Evolutionary conservation across 1,284 basidiomycete species (phyloP).

Genomic region (Chalciporus piperatoides): DNA sequence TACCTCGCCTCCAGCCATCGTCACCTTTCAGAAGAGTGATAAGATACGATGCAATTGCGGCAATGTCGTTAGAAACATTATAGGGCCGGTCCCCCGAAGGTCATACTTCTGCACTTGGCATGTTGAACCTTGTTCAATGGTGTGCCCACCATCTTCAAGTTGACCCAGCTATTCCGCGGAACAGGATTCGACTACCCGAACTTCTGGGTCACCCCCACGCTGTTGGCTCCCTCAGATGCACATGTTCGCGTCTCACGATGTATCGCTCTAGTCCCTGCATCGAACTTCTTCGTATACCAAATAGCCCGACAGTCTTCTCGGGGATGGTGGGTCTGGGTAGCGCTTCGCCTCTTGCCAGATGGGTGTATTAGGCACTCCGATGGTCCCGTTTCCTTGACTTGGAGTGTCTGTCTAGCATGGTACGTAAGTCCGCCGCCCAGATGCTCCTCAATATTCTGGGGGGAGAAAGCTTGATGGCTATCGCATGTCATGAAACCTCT

Average conservation of each 20-base stretch:
- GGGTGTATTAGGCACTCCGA: conserved; percentile 7
- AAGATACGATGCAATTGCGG: conserved; percentile 1
- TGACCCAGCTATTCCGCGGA: conserved; percentile 19
- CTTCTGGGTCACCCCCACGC: conserved; percentile 3
- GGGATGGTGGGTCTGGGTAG: conserved; percentile 1
- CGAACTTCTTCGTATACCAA: conserved; percentile 1
- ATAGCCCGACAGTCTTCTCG: conserved; percentile 2
- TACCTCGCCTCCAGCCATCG: conserved; percentile 1
- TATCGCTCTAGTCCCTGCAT: conserved; percentile 5
- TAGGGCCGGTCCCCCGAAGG: conserved; percentile 10
- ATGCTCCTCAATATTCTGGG: conserved; percentile 8
- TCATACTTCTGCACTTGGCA: conserved; percentile 15
- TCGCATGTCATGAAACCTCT: conserved; percentile 15
- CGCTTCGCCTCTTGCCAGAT: conserved; percentile 8
- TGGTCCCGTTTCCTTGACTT: conserved; percentile 1
- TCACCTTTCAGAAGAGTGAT: conserved; percentile 1
- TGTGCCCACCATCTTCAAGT: conserved; percentile 1
- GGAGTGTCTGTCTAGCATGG: neutral
- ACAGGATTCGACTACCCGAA: conserved; percentile 8
- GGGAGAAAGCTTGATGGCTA: conserved; percentile 17
- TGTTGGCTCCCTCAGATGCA: conserved; percentile 1
- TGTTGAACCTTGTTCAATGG: conserved; percentile 14
- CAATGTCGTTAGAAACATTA: conserved; percentile 8
- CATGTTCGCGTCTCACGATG: conserved; percentile 1
- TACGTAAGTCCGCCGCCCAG: conserved; percentile 9